Evolutionary conservation across 2,329 filamentous ascomycete genomes (phyloP).

Genomic region (Botrytis sinoallii): DNA sequence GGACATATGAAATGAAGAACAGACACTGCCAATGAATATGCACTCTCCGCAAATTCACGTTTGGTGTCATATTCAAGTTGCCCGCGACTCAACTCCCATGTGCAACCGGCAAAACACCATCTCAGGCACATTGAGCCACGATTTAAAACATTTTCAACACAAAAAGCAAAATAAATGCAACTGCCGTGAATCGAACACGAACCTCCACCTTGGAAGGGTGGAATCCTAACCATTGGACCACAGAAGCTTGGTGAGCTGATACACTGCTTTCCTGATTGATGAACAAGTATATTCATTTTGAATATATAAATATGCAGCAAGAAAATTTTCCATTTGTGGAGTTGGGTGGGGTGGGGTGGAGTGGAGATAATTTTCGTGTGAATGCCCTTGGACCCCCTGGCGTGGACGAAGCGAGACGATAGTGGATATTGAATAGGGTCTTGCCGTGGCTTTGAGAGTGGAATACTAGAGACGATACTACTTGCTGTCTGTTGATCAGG

Average conservation of each 20-base stretch:
- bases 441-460: neutral
- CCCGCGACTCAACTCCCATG: too few species aligned
- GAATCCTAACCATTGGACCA: slow-evolving; percentile 13
- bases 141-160: too few species aligned
- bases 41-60: too few species aligned
- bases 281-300: fast-evolving
- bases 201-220: slow-evolving; percentile 14
- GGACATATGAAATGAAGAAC: too few species aligned
- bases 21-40: too few species aligned
- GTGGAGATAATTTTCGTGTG: neutral
- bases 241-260: neutral
- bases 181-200: slow-evolving; percentile 2
- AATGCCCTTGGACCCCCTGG: neutral
- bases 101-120: fast-evolving
- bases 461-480: neutral
- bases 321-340: neutral
- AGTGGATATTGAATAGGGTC: neutral
- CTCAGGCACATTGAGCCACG: fast-evolving
- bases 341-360: neutral
- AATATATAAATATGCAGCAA: neutral
- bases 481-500: neutral
- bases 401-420: neutral
- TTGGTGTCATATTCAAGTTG: too few species aligned
- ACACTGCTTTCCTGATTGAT: neutral
- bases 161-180: neutral